Conservation (phyloP, 2,329 filamentous ascomycete genomes). For the Huntiella bhutanensis region DNA sequence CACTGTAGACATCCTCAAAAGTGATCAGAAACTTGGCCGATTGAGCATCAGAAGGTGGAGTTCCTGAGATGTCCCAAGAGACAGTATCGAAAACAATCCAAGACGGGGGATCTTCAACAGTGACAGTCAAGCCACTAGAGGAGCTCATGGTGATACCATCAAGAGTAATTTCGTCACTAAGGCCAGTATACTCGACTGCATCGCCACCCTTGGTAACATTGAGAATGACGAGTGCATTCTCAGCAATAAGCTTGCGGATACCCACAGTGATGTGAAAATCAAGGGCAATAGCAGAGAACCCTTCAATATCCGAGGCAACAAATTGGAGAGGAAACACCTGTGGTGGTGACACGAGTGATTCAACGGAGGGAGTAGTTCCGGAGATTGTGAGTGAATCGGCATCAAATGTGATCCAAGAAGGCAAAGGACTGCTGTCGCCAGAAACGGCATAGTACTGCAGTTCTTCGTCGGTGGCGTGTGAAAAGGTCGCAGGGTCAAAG, state of each 20-base stretch:
- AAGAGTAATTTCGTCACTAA: constrained; percentile 33
- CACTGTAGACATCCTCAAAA: constrained; percentile 39
- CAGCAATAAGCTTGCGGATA: constrained; percentile 48
- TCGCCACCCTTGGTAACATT: constrained; percentile 33
- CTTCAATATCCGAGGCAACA: constrained; percentile 61
- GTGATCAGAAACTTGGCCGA: constrained; percentile 44
- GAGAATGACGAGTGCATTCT: constrained; percentile 34
- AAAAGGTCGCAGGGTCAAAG: constrained; percentile 44
- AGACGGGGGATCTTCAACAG: constrained; percentile 33
- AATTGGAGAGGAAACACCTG: constrained; percentile 55
- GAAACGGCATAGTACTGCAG: constrained; percentile 63
- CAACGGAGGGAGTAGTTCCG: constrained; percentile 48
- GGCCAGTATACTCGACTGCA: constrained; percentile 30
- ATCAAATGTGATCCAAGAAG: constrained; percentile 71
- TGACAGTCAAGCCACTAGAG: constrained; percentile 31
- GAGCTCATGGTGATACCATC: constrained; percentile 33
- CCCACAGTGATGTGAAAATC: constrained; percentile 56
- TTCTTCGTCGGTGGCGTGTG: constrained; percentile 24
- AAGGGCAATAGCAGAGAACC: constrained; percentile 49
- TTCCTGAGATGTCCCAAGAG: constrained; percentile 46
- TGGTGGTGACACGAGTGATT: constrained; percentile 44
- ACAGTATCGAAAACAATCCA: constrained; percentile 51
- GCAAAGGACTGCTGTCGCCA: constrained; percentile 60
- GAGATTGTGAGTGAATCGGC: constrained; percentile 42
- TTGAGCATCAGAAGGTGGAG: constrained; percentile 35